Conservation (phyloP, 23 red algal species). For the Chondrus crispus region DNA sequence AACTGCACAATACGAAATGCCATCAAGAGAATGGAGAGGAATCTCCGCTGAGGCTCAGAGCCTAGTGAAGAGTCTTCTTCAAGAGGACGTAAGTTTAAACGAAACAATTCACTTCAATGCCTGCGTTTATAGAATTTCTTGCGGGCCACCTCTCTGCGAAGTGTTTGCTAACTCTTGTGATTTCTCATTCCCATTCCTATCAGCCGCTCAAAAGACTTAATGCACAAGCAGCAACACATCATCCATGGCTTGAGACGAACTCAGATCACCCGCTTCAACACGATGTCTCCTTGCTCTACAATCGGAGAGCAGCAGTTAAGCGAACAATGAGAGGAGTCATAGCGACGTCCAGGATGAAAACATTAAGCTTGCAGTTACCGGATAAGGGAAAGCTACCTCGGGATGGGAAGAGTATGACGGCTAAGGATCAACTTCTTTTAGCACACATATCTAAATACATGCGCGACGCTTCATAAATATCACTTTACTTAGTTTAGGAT, state of each 20-base stretch:
- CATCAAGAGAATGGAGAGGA: conserved; percentile 63
- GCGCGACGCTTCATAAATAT: neutral
- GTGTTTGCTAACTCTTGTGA: neutral
- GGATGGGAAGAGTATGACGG: neutral
- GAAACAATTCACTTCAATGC: too few species aligned
- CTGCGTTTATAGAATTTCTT: neutral
- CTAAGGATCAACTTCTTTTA: neutral
- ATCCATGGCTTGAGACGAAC: neutral
- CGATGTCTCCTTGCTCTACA: neutral
- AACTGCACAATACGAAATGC: conserved; percentile 70
- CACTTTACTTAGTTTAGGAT: too few species aligned
- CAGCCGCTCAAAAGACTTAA: neutral
- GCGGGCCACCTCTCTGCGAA: neutral
- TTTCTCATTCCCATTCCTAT: neutral
- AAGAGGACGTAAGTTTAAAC: conserved; percentile 33
- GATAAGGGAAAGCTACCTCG: neutral
- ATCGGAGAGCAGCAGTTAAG: neutral
- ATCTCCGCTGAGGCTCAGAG: conserved; percentile 71
- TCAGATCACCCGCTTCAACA: neutral
- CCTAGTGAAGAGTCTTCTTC: conserved; percentile 65
- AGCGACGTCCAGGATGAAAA: neutral
- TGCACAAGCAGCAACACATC: neutral
- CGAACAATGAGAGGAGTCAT: neutral
- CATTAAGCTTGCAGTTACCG: neutral
- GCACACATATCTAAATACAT: neutral